Evolutionary conservation across 2,329 filamentous ascomycete species (phyloP), one percentile per base, ranked within the genome.

Genomic region (Venturia oleaginea): DNA sequence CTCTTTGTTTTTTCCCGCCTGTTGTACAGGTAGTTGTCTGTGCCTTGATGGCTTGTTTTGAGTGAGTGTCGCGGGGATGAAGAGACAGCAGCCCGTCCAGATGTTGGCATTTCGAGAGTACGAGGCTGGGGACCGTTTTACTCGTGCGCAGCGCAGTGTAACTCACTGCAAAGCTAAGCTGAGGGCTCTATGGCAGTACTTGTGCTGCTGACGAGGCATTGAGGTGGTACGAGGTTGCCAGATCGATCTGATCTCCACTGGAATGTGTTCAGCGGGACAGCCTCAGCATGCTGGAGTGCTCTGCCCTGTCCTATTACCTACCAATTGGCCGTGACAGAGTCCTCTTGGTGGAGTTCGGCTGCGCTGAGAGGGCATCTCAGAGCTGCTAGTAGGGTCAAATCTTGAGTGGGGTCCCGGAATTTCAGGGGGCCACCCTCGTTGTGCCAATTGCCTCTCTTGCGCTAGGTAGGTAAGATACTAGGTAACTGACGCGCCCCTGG

Each of bases 1-100:
- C 68, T 72, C 61, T 68, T 71, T 38, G 68, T 64, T 67, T 70
- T 73, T 19, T 72, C 70, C 66, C 64, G 61, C 27, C n/a, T 34
- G 57, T 60, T 64, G 34, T 46, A 30, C n/a, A 27, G 48, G 19
- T 63, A 63, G 48, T 42, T n/a, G 15, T 34, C 61, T 5, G 34
- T 48, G 61, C n/a, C 34, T 4, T 57, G 46, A 10, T 55, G 46
- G 37, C 46, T 63, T 6, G 59, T 27, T 32, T 24, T 48, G 27
- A 42, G 30, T 40, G 64, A 34, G 22, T 42, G 59, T 30, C 59
- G 42, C 34, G 59, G 24, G 59, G 37, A 24, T 11, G 60, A 63
- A 30, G 54, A 61, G 51, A 64, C 63, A n/a, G 55, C 54, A 13
- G 63, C 38, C 27, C 63, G 63, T 46, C 63, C 63, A 40, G 55